Evolutionary conservation across 1,139 yeast genomes (phyloP).

Genomic region (Scheffersomyces quercinus): DNA sequence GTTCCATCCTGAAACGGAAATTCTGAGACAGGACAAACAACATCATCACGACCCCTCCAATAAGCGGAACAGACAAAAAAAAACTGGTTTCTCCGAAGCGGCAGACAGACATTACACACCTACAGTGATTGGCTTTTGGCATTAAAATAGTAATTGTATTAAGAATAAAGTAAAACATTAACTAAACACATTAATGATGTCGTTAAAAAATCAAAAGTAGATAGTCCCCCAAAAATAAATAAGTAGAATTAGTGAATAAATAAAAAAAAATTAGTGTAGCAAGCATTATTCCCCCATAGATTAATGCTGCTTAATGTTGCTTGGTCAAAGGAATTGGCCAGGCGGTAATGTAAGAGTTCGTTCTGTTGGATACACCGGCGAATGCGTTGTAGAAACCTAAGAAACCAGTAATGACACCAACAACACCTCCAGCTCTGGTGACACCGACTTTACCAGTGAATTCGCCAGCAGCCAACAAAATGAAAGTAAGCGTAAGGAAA

Average conservation of each 20-base stretch:
- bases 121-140: neutral
- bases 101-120: no score
- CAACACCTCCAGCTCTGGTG: constrained; percentile 69
- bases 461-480: constrained; percentile 57
- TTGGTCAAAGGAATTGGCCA: constrained; percentile 36
- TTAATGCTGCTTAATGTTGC: neutral
- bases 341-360: constrained; percentile 39
- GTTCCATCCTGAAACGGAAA: no score
- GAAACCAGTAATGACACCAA: constrained; percentile 61
- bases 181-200: neutral
- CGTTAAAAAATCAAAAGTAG: neutral
- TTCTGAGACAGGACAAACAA: no score
- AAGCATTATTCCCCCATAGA: neutral
- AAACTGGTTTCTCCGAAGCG: no score
- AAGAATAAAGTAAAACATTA: neutral
- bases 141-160: constrained; percentile 1
- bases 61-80: no score
- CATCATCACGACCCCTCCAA: no score
- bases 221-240: constrained; percentile 1
- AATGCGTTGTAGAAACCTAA: constrained; percentile 60
- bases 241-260: neutral
- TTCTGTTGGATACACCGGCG: constrained; percentile 39
- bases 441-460: constrained; percentile 48
- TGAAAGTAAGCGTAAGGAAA: constrained; percentile 53
- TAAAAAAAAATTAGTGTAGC: neutral